These are phyloP conservation scores for Lepidopterella palustris DNA, from an alignment of 495 filamentous ascomycete species.

Conservation along the genomic window DNA sequence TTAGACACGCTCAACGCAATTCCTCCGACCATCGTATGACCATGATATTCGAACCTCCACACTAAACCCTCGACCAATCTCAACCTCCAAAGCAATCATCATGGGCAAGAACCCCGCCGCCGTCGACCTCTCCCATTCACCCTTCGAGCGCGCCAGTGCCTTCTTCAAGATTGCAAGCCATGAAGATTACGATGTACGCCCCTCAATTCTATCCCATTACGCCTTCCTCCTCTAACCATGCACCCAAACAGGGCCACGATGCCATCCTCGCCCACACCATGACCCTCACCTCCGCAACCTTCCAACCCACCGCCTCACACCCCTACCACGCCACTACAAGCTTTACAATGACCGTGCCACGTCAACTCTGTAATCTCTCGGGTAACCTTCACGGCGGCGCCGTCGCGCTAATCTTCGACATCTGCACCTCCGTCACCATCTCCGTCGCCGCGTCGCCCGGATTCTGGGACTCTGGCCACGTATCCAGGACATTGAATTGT, in stretches of 20 bases:
- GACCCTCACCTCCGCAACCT: slow-evolving; percentile 14
- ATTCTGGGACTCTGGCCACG: slow-evolving; percentile 35
- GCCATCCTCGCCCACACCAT: slow-evolving; percentile 9
- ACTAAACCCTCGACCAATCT: too few species aligned
- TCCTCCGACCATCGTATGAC: too few species aligned
- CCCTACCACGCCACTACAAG: slow-evolving; percentile 18
- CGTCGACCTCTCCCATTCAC: not conserved
- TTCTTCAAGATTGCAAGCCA: slow-evolving; percentile 1
- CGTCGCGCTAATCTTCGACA: slow-evolving; percentile 35
- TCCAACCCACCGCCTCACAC: slow-evolving; percentile 12
- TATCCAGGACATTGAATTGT: slow-evolving; percentile 34
- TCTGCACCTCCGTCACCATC: slow-evolving; percentile 32
- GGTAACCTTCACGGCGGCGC: slow-evolving; percentile 36
- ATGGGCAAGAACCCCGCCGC: too few species aligned
- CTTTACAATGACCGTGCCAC: slow-evolving; percentile 30
- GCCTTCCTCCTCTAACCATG: not conserved
- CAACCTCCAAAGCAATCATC: not conserved
- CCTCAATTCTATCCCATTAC: not conserved
- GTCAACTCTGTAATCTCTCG: slow-evolving; percentile 29
- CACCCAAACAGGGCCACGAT: slow-evolving; percentile 16
- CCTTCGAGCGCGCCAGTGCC: not conserved
- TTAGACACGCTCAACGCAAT: too few species aligned
- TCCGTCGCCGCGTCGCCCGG: slow-evolving; percentile 20
- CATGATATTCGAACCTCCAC: too few species aligned
- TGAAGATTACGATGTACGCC: not conserved